Base-by-base conservation (phyloP, 2,329 filamentous ascomycete species). In the Pleurostoma richardsiae region DNA sequence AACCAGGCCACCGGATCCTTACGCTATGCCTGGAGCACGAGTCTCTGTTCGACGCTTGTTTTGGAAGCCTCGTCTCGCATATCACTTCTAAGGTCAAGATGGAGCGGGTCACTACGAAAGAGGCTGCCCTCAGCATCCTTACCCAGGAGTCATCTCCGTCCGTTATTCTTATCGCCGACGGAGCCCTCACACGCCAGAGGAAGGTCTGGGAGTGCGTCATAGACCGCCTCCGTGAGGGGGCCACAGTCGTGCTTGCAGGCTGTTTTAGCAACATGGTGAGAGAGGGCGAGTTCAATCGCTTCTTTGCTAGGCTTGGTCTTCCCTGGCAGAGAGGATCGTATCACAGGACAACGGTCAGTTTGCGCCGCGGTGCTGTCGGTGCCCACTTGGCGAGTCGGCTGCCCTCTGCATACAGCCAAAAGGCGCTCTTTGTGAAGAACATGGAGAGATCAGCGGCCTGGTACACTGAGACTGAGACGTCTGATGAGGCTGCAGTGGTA, bases 221-320 rank as follows among this genome's bases (percentile, higher is more conserved):
- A 4, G 52, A 56, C 29, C 46, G 29, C 10, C 44, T 58, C 5
- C 47, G 39, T 10, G 46, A 29, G 0, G 57, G 54, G 1, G 41
- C 47, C 28, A 57, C 55, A 1, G 57, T 58, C 11, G 45, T 57
- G 0, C 39, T 56, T 11, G 48, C 44, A 2, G 55, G 54, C 4
- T 40, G 11, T 29, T 57, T 59, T 46, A 52, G 51, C 43, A 53
- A 28, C 45, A 39, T 40, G 26, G 42, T 56, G 31, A 53, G 38
- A 7, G 28, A 38, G 36, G 53, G 55, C 40, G 44, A 55, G 40
- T 54, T 59, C 29, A 42, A 51, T 30, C 52, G 55, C 38, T 54
- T 55, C 47, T 60, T 61, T 52, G 38, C 39, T 28, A 54, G 48
- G 43, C 31, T 56, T 30, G 57, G 59, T 29, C 52, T 63, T 36